Percentiles rank a stretch among this genome's conserved stretches.
Evolutionary conservation across 1,139 yeast species (phyloP).

Genomic region (Pneumocystis oryctolagi): DNA sequence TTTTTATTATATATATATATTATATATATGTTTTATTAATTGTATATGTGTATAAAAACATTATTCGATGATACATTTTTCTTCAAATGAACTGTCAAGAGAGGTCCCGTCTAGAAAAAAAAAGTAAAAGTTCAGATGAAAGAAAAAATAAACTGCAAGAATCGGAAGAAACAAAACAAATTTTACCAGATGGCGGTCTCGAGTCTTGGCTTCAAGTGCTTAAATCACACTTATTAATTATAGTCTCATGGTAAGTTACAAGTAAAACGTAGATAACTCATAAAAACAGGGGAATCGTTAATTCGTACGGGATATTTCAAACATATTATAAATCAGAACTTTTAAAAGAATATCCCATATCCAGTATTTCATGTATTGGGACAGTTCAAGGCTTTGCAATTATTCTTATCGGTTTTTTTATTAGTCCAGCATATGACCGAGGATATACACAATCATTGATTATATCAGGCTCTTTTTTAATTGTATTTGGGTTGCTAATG

Average conservation of each 20-base stretch:
- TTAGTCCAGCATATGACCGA: constrained; percentile 46
- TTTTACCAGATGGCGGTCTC: constrained; percentile 46
- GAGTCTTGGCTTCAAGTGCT: constrained; percentile 29
- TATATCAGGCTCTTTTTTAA: constrained; percentile 35
- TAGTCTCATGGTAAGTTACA: constrained; percentile 18
- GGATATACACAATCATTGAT: constrained; percentile 20
- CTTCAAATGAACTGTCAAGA: constrained; percentile 22
- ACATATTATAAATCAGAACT: constrained; percentile 39
- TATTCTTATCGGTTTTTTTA: constrained; percentile 40
- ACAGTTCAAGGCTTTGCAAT: constrained; percentile 42
- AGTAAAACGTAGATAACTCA: constrained; percentile 12
- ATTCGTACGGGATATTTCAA: constrained; percentile 29
- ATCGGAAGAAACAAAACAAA: constrained; percentile 13
- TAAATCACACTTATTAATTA: constrained; percentile 19
- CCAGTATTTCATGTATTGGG: constrained; percentile 51
- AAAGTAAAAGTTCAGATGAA: not conserved
- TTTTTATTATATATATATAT: not conserved
- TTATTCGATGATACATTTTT: constrained; percentile 33
- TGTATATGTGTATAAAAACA: constrained; percentile 36
- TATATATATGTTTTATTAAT: not conserved
- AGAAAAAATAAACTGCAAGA: constrained; percentile 12
- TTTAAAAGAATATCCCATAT: constrained; percentile 28
- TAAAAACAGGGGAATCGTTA: not conserved
- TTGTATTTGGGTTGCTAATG: constrained; percentile 37
- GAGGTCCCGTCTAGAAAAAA: not conserved